Evolutionary conservation across 495 filamentous ascomycete genomes (phyloP), one percentile per base, ranked within the genome.

Genomic region (Penicillium lividum): DNA sequence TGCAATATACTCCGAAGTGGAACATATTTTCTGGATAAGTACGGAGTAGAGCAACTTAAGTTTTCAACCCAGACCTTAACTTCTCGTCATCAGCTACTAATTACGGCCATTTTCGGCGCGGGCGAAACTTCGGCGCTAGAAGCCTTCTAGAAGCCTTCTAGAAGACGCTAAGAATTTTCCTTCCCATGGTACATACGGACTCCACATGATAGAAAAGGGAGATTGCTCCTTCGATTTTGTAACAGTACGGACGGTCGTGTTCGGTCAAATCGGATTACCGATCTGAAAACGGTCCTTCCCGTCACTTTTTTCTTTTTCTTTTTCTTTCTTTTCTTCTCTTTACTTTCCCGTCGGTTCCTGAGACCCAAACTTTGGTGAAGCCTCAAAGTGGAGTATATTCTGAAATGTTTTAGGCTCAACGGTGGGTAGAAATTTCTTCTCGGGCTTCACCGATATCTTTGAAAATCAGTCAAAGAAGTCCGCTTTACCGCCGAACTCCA

Each of bases 131-230:
- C 25, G 34, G 50, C 68, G 52, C 72, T 69, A 73, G 71, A 73
- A 74, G 40, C 44, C 57, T 72, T 74, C 68, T 55, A 68, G 73
- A 76, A 76, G 28, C 30, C 33, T 70, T 70, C 65, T 67, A 36
- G 72, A 75, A 75, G 51, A 54, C 68, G 48, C 68, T 68, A 70
- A 64, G 66, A 71, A 67, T 3, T 16, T 30, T 31, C 51, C 25
- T 18, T 18, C 36, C 50, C 54, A 43, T 56, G 59, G 53, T 59
- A 51, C 46, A 13, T 7, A 30, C 29, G 4, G 25, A 36, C 27
- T 30, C 29, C 29, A 43, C 34, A 54, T 38, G 43, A 27, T 48
- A 7, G 53, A 28, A 61, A 49, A 49, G 43, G 54, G 50, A 34
- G 49, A 58, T 40, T 52, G 10, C 33, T 52, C 29, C 34, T 43